Conservation (phyloP, 2,329 filamentous ascomycete species). For the Decorospora gaudefroyi region DNA sequence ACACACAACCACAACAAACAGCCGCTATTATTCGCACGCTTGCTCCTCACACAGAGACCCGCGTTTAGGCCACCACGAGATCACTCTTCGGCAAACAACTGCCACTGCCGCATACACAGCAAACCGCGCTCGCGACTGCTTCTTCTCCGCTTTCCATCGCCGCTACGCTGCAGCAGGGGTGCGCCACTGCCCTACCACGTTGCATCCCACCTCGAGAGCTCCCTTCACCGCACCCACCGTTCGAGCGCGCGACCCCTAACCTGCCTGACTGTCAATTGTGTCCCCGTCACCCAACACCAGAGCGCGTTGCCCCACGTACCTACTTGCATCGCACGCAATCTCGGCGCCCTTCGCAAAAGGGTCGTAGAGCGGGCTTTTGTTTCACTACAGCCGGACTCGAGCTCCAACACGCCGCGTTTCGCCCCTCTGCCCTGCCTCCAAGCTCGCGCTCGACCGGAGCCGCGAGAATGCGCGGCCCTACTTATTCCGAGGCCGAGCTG, state of each 20-base stretch:
- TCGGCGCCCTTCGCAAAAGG: conserved; percentile 18
- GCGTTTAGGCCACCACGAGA: conserved; percentile 7
- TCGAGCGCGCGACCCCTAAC: not conserved
- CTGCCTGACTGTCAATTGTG: not conserved
- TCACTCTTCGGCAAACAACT: conserved; percentile 11
- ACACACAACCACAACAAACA: conserved; percentile 32
- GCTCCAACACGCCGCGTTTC: conserved; percentile 10
- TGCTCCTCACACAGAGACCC: conserved; percentile 5
- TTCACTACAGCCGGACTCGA: conserved; percentile 20
- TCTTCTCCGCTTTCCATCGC: conserved; percentile 38
- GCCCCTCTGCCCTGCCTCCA: conserved; percentile 21
- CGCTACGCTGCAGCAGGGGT: conserved; percentile 33
- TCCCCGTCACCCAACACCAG: too few relatives aligned
- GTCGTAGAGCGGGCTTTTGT: conserved; percentile 17
- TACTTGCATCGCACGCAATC: conserved; percentile 11
- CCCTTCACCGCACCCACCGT: conserved; percentile 15
- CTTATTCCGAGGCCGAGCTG: conserved; percentile 77
- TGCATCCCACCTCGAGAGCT: conserved; percentile 34
- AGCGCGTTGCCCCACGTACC: too few relatives aligned
- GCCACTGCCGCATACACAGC: conserved; percentile 8
- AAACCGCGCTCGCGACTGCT: conserved; percentile 19
- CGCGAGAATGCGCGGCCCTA: conserved; percentile 37
- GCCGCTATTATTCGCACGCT: conserved; percentile 22
- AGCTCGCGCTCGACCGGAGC: conserved; percentile 13
- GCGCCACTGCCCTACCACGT: conserved; percentile 29